A percentile compares a stretch with the other conserved stretches of the same genome.
Evolutionary conservation across 306 rosid genomes (phyloP).

Genomic region (Sicyos baderoa): DNA sequence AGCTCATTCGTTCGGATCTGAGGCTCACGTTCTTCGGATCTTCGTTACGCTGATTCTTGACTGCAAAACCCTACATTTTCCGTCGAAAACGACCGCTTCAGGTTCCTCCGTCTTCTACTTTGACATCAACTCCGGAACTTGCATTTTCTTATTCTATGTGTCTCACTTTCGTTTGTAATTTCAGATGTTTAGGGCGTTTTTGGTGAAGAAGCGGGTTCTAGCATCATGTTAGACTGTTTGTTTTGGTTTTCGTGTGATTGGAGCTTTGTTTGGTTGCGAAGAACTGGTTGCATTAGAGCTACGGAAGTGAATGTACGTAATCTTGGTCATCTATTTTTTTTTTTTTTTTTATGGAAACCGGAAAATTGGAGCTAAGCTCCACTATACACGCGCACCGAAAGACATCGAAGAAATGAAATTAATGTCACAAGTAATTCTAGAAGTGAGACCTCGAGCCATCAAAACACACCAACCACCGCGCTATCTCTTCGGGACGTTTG

Average conservation of each 20-base stretch:
- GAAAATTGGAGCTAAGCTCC: no score
- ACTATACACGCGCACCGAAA: no score
- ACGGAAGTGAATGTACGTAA: background rate
- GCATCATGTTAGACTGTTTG: background rate
- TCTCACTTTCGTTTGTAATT: background rate
- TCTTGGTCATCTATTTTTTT: background rate
- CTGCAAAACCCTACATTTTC: slow-evolving; percentile 13
- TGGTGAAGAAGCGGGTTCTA: background rate
- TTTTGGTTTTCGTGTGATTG: slow-evolving; percentile 1
- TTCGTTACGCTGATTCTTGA: background rate
- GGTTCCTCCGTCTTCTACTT: background rate
- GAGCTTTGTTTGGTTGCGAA: slow-evolving; percentile 12
- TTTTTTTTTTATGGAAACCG: background rate
- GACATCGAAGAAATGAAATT: no score
- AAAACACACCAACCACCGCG: no score
- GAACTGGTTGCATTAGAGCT: slow-evolving; percentile 5
- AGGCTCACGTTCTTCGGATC: background rate
- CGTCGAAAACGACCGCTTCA: background rate
- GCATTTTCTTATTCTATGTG: background rate
- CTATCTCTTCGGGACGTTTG: no score
- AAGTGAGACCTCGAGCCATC: no score
- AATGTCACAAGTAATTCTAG: no score
- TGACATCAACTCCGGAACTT: background rate
- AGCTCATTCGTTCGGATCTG: slow-evolving; percentile 14
- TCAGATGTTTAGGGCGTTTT: background rate